Conservation (phyloP, 306 rosid species). For the Canavalia ensiformis region DNA sequence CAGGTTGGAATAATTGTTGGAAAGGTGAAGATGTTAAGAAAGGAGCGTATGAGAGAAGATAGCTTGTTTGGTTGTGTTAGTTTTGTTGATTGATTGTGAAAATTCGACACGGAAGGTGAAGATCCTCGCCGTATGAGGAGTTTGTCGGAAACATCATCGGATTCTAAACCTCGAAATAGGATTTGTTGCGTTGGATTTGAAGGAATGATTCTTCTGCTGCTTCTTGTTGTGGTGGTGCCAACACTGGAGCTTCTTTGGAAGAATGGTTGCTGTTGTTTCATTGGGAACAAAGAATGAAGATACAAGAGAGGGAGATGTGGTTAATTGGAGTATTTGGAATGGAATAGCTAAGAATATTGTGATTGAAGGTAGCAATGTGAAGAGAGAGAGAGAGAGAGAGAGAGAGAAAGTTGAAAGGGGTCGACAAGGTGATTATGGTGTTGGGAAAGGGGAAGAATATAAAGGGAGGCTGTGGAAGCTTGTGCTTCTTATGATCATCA, state of each 20-base stretch:
- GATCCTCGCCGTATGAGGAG: slow-evolving; percentile 56
- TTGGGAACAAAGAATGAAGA: slow-evolving; percentile 11
- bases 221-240: slow-evolving; percentile 47
- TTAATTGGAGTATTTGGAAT: neutral
- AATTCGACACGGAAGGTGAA: slow-evolving; percentile 48
- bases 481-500: slow-evolving; percentile 65
- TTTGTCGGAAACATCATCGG: slow-evolving; percentile 56
- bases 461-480: slow-evolving; percentile 77
- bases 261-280: slow-evolving; percentile 54
- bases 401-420: slow-evolving; percentile 38
- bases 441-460: slow-evolving; percentile 64
- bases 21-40: slow-evolving; percentile 71
- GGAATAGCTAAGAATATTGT: slow-evolving; percentile 15
- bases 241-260: slow-evolving; percentile 61
- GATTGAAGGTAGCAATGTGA: slow-evolving; percentile 35
- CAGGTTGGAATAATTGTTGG: slow-evolving; percentile 67
- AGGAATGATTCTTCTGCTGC: slow-evolving; percentile 60
- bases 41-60: slow-evolving; percentile 66
- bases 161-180: slow-evolving; percentile 24
- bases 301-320: slow-evolving; percentile 2
- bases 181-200: slow-evolving; percentile 37
- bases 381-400: slow-evolving; percentile 31
- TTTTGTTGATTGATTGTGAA: slow-evolving; percentile 2
- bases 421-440: slow-evolving; percentile 89
- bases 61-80: slow-evolving; percentile 50